Conservation (phyloP, 441 rosid species). For the Oxalis stricta region DNA sequence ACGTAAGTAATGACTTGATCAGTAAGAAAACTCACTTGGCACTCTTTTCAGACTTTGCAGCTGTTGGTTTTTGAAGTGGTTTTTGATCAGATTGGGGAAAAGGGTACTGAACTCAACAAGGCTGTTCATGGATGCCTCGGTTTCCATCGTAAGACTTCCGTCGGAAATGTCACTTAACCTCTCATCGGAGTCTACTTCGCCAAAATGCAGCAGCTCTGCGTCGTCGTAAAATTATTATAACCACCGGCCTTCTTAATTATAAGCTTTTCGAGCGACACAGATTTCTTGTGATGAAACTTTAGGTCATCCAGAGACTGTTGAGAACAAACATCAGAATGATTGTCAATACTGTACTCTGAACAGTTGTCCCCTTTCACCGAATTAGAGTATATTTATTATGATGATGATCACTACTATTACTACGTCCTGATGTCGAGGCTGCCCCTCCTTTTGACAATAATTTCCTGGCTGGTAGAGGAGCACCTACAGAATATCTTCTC, state of each 20-base stretch:
- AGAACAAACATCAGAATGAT: conserved; percentile 60
- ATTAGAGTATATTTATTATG: too few species aligned
- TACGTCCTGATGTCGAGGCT: conserved; percentile 15
- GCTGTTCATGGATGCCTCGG: conserved; percentile 63
- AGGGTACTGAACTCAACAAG: conserved; percentile 64
- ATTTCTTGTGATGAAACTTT: conserved; percentile 19
- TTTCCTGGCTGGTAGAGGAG: conserved; percentile 25
- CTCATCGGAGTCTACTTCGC: conserved; percentile 66
- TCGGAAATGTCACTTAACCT: conserved; percentile 95
- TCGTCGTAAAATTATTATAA: conserved; percentile 35
- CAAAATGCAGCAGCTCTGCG: conserved; percentile 59
- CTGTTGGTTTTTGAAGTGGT: too few species aligned
- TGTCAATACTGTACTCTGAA: conserved; percentile 46
- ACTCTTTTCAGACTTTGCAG: conserved; percentile 24
- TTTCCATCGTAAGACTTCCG: conserved; percentile 83
- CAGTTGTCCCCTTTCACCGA: too few species aligned
- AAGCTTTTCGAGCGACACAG: conserved; percentile 21
- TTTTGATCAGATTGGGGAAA: too few species aligned
- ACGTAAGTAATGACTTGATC: not conserved
- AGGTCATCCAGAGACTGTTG: conserved; percentile 38
- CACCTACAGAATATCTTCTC: conserved; percentile 33
- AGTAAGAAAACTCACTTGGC: conserved; percentile 32
- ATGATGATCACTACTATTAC: too few species aligned
- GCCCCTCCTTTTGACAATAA: conserved; percentile 19
- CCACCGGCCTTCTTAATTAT: too few species aligned